phyloP scores from a whole-genome alignment of 2,329 filamentous ascomycete species.

The Botrytis sinoallii region DNA sequence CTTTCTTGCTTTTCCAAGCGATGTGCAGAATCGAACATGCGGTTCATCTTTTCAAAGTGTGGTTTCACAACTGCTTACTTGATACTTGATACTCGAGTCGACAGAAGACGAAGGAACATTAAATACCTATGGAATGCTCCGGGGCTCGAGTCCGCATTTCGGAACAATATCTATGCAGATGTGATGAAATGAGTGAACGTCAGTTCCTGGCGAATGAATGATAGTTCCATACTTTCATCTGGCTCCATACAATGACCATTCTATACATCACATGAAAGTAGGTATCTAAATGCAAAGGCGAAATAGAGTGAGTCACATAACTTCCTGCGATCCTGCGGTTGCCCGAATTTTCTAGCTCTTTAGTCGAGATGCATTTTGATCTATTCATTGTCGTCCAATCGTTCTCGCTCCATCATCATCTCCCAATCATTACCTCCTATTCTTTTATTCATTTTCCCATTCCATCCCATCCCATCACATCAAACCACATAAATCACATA shows the following conservation, averaged over 20 bases:
- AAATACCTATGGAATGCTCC: background rate
- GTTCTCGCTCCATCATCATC: background rate
- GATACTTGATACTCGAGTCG: background rate
- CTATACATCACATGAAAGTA: background rate
- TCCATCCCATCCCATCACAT: background rate
- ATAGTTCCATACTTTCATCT: background rate
- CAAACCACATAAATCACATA: background rate
- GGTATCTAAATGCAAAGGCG: background rate
- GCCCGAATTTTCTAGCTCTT: background rate
- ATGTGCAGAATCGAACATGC: background rate
- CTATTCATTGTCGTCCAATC: background rate
- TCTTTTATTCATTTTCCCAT: background rate
- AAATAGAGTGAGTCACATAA: background rate
- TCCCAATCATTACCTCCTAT: background rate
- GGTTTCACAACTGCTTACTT: slow-evolving; percentile 2
- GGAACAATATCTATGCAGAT: background rate
- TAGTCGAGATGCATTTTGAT: background rate
- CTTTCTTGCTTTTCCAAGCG: background rate
- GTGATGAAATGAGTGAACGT: too few species aligned
- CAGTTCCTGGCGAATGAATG: background rate
- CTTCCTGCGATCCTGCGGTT: background rate
- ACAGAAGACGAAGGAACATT: background rate
- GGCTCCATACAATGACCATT: background rate
- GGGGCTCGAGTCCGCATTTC: background rate
- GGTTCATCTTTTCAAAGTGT: background rate